Conservation (phyloP, 1,284 basidiomycete genomes). For the Austropuccinia psidii region DNA sequence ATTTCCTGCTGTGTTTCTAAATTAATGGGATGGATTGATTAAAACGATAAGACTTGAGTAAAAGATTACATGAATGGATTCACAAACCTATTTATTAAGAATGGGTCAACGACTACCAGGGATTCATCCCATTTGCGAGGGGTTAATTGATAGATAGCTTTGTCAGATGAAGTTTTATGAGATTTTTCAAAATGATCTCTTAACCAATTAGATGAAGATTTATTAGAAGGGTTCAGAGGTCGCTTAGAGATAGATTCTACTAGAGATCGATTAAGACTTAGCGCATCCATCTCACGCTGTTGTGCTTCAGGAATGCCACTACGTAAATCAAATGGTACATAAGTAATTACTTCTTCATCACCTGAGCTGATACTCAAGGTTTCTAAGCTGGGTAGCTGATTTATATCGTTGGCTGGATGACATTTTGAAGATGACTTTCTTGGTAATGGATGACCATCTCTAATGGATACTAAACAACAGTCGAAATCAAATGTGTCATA, state of each 20-base stretch:
- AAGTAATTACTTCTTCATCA: not conserved
- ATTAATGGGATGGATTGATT: not conserved
- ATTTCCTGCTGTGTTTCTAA: conserved; percentile 10
- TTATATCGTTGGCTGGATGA: no score
- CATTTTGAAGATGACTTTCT: not conserved
- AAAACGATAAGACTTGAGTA: not conserved
- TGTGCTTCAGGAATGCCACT: not conserved
- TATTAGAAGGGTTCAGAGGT: no score
- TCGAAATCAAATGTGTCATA: not conserved
- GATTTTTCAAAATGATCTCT: no score
- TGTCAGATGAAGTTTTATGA: no score
- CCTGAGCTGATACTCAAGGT: not conserved
- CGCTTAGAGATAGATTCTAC: no score
- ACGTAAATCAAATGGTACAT: not conserved
- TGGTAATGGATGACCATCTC: not conserved
- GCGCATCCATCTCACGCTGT: not conserved
- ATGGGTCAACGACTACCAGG: no score
- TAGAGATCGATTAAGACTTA: not conserved
- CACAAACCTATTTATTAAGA: no score
- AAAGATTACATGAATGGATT: not conserved
- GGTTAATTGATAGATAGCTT: no score
- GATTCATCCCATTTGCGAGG: no score
- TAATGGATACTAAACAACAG: not conserved
- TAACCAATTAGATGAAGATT: no score
- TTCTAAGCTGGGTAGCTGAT: no score